A percentile compares a stretch with the other conserved stretches of the same genome.
These are phyloP conservation scores for Collybia sp. DNA, from an alignment of 768 basidiomycete genomes.

Conservation along the genomic window DNA sequence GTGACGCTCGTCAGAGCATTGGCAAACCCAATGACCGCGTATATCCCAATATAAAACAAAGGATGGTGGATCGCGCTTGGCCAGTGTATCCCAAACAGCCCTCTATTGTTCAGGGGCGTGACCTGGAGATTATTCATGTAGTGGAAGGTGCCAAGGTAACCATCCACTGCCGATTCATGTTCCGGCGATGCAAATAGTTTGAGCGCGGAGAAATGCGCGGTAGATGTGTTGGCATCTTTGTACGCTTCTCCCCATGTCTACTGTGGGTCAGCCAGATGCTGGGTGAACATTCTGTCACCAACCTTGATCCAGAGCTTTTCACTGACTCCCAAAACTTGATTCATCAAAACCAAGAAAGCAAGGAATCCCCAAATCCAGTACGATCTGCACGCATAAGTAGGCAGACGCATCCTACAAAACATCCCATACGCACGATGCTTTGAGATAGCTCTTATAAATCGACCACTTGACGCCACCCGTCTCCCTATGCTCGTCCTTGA, in stretches of 20 bases:
- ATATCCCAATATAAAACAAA: conserved; percentile 67
- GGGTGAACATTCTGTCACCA: not conserved
- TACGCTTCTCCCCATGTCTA: conserved; percentile 72
- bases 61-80: conserved; percentile 58
- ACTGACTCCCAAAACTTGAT: conserved; percentile 46
- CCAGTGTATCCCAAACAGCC: conserved; percentile 25
- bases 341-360: conserved; percentile 39
- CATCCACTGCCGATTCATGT: conserved; percentile 31
- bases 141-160: conserved; percentile 10
- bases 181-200: conserved; percentile 30
- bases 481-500: conserved; percentile 81
- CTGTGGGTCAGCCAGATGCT: not conserved
- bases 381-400: conserved; percentile 32
- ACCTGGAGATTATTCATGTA: no score
- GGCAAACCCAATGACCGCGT: conserved; percentile 53
- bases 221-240: conserved; percentile 21
- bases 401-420: not conserved
- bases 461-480: conserved; percentile 80
- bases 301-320: conserved; percentile 77
- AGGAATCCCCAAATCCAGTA: conserved; percentile 66
- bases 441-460: conserved; percentile 63
- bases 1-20: conserved; percentile 42
- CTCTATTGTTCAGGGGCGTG: conserved; percentile 1
- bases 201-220: conserved; percentile 24
- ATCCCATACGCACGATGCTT: conserved; percentile 53